A percentile compares a stretch with the other conserved stretches of the same genome.
These are phyloP conservation scores for Pholiota conissans DNA, from an alignment of 768 basidiomycete species.

Conservation along the genomic window DNA sequence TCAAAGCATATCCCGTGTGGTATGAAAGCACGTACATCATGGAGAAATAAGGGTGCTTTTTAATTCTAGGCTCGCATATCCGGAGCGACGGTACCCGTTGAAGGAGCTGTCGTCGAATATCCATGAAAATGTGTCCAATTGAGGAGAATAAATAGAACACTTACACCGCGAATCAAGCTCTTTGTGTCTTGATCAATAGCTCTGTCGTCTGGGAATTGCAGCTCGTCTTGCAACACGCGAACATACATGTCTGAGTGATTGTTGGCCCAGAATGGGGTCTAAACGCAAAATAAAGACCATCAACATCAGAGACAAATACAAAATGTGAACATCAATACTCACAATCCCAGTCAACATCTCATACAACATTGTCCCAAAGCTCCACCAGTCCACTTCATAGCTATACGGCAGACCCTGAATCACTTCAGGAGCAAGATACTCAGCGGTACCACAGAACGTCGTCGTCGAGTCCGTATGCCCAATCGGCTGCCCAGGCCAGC, in stretches of 20 bases:
- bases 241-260: conserved; percentile 97
- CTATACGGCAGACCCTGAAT: conserved; percentile 88
- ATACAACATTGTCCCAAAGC: conserved; percentile 95
- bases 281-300: conserved; percentile 10
- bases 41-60: conserved; percentile 92
- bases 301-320: conserved; percentile 11
- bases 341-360: conserved; percentile 97
- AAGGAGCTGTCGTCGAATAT: conserved; percentile 58
- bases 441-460: conserved; percentile 95
- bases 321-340: too few species aligned
- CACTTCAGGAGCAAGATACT: conserved; percentile 96
- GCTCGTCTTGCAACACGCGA: conserved; percentile 85
- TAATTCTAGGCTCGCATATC: conserved; percentile 91
- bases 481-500: conserved; percentile 57
- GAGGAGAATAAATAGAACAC: conserved; percentile 28
- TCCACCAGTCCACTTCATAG: conserved; percentile 99
- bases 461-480: conserved; percentile 66
- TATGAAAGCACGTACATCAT: conserved; percentile 67
- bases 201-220: conserved; percentile 86
- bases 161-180: conserved; percentile 90
- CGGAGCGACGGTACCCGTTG: conserved; percentile 91
- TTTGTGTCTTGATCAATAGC: conserved; percentile 95
- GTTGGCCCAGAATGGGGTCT: conserved; percentile 93
- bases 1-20: conserved; percentile 12
- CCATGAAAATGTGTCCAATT: conserved; percentile 8